phyloP scores from a whole-genome alignment of 139 green algal species.

The Micractinium conductrix region DNA sequence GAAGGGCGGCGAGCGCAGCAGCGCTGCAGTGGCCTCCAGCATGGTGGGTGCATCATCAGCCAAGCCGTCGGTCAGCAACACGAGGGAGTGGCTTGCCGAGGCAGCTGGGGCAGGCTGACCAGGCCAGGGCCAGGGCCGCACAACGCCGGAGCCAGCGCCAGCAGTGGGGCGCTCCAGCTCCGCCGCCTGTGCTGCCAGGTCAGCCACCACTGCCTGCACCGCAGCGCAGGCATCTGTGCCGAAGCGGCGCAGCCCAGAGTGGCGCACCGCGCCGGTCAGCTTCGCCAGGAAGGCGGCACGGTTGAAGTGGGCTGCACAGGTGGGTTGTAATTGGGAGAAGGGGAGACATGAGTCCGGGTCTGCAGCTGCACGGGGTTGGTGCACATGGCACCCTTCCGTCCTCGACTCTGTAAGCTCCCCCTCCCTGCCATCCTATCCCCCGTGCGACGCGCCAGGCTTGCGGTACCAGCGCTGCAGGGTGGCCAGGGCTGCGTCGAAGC shows the following conservation, averaged over 20 bases:
- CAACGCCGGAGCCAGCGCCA: not conserved
- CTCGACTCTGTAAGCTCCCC: no score
- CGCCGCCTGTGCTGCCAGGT: not conserved
- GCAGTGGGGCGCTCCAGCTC: not conserved
- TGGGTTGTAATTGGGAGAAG: not conserved
- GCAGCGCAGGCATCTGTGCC: not conserved
- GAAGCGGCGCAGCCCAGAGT: not conserved
- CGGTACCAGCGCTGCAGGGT: not conserved
- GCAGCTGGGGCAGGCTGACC: not conserved
- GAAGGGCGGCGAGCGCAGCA: not conserved
- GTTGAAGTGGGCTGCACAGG: not conserved
- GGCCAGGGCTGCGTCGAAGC: not conserved
- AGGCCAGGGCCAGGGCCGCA: not conserved
- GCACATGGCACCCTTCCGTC: no score
- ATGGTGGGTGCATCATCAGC: not conserved
- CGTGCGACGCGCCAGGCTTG: not conserved
- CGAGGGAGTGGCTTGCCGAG: not conserved
- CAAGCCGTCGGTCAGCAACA: not conserved
- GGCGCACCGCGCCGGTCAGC: not conserved
- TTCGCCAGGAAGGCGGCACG: not conserved
- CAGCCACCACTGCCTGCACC: not conserved
- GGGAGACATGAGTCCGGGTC: no score
- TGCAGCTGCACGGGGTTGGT: no score
- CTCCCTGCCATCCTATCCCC: no score
- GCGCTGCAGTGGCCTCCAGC: not conserved